Conservation (phyloP, 805 yeast species). For the Blastobotrys peoriensis region DNA sequence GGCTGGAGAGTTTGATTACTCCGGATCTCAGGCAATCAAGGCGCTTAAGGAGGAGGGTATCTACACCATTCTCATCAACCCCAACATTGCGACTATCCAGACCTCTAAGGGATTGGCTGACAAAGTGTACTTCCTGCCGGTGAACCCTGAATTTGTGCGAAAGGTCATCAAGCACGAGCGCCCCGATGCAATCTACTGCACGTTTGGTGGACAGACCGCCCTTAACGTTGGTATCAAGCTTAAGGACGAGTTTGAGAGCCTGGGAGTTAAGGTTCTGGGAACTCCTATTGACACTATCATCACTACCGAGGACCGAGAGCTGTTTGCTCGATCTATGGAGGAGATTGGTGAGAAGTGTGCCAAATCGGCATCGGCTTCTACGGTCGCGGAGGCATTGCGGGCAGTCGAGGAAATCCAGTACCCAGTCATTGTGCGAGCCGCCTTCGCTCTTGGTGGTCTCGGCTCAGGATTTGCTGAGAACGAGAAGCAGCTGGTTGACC, state of each 20-base stretch:
- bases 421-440: conserved; percentile 97
- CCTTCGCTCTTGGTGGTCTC: conserved; percentile 94
- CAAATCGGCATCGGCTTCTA: conserved; percentile 76
- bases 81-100: conserved; percentile 97
- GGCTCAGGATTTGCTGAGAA: conserved; percentile 97
- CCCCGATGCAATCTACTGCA: conserved; percentile 94
- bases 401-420: conserved; percentile 86
- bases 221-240: conserved; percentile 90
- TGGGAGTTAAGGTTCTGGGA: conserved; percentile 94
- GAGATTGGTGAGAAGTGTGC: conserved; percentile 96
- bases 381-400: conserved; percentile 70
- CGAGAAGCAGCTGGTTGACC: conserved; percentile 70
- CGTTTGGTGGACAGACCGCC: conserved; percentile 99
- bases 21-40: conserved; percentile 98
- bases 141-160: conserved; percentile 91
- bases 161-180: conserved; percentile 91
- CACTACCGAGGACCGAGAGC: conserved; percentile 97
- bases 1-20: conserved; percentile 98
- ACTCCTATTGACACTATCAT: conserved; percentile 93
- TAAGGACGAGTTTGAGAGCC: conserved; percentile 87
- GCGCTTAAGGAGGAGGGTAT: conserved; percentile 98
- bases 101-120: conserved; percentile 97
- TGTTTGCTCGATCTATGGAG: conserved; percentile 90
- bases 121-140: conserved; percentile 97
- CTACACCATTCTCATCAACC: conserved; percentile 91